Conservation (phyloP, 208 protist genomes). For the Vickermania spadyakhi region DNA sequence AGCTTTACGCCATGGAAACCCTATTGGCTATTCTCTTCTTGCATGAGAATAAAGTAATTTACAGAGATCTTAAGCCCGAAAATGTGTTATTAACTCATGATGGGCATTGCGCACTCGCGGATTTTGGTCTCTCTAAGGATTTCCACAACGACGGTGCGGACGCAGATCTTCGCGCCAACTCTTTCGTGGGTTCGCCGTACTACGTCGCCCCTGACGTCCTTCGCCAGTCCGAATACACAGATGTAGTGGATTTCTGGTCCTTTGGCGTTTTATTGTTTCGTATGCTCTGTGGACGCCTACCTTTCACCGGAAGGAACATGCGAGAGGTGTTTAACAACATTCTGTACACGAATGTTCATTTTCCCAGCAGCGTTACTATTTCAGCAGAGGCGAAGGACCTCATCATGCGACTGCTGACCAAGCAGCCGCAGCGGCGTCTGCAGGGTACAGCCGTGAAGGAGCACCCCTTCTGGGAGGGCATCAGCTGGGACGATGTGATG, state of each 20-base stretch:
- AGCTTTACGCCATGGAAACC: constrained; percentile 93
- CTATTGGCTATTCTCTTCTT: constrained; percentile 88
- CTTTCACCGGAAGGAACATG: constrained; percentile 92
- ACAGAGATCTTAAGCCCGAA: constrained; percentile 92
- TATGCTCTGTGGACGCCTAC: constrained; percentile 92
- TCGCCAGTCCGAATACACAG: constrained; percentile 90
- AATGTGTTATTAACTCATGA: constrained; percentile 84
- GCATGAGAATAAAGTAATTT: constrained; percentile 92
- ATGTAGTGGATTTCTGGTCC: constrained; percentile 97
- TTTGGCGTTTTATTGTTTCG: constrained; percentile 97
- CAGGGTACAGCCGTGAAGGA: constrained; percentile 81
- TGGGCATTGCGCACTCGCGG: constrained; percentile 84
- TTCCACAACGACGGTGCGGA: constrained; percentile 76
- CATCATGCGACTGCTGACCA: constrained; percentile 85
- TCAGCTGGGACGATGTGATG: constrained; percentile 88
- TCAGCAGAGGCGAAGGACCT: constrained; percentile 86
- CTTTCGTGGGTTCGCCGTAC: constrained; percentile 90
- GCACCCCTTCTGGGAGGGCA: constrained; percentile 88
- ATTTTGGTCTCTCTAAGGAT: constrained; percentile 91
- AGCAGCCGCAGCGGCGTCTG: constrained; percentile 79
- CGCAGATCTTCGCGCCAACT: constrained; percentile 83
- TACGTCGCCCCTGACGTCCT: constrained; percentile 95
- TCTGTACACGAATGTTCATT: constrained; percentile 84
- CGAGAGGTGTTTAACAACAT: constrained; percentile 92
- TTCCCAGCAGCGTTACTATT: constrained; percentile 80